Evolutionary conservation across 2,329 filamentous ascomycete genomes (phyloP).

Genomic region (Aschersonia sp.): DNA sequence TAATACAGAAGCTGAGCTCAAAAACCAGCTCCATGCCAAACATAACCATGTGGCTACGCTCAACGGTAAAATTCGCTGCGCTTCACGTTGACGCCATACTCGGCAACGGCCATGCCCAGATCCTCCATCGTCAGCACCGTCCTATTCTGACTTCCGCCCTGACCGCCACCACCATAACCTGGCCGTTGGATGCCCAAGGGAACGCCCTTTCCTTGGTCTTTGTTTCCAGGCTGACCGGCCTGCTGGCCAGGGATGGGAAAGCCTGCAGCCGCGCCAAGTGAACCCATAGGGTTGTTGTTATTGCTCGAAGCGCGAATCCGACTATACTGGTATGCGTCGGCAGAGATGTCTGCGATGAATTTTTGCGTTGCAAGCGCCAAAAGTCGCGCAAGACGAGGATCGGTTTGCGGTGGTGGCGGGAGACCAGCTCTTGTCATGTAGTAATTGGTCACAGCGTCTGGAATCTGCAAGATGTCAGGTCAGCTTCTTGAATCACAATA

Average conservation of each 20-base stretch:
- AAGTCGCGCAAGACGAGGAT: conserved; percentile 79
- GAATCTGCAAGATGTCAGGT: conserved; percentile 50
- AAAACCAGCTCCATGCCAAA: not conserved
- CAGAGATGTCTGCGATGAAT: conserved; percentile 94
- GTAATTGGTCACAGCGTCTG: conserved; percentile 93
- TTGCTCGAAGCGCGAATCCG: conserved; percentile 83
- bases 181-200: conserved; percentile 62
- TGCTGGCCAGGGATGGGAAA: conserved; percentile 52
- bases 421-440: conserved; percentile 95
- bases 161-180: conserved; percentile 76
- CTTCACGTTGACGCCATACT: conserved; percentile 97
- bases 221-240: conserved; percentile 38
- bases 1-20: not conserved
- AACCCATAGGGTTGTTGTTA: conserved; percentile 83
- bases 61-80: conserved; percentile 94
- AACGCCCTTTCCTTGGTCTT: conserved; percentile 41
- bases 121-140: conserved; percentile 99
- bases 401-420: conserved; percentile 80
- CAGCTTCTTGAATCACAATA: not conserved
- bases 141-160: conserved; percentile 75
- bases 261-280: conserved; percentile 60
- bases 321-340: conserved; percentile 95
- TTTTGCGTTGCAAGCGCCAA: conserved; percentile 97
- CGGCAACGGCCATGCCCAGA: conserved; percentile 90
- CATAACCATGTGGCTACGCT: not conserved